Conservation (phyloP, 1,284 basidiomycete genomes). For the Abortiporus biennis region DNA sequence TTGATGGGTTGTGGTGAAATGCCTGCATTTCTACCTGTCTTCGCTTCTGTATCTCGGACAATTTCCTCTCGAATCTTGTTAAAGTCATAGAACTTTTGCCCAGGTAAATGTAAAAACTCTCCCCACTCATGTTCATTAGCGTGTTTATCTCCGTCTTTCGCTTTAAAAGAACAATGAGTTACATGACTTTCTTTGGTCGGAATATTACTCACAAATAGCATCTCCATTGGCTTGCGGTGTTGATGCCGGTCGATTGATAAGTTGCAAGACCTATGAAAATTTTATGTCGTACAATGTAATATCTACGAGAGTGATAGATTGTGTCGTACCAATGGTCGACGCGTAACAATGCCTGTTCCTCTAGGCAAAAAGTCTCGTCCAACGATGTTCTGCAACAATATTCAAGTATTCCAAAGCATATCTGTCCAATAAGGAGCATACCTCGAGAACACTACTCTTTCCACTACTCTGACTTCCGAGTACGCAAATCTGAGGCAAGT, state of each 20-base stretch:
- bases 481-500: constrained; percentile 84
- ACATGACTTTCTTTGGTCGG: neutral
- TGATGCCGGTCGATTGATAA: constrained; percentile 76
- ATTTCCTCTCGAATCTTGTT: constrained; percentile 96
- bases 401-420: neutral
- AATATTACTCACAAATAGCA: neutral
- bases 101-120: constrained; percentile 94
- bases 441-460: constrained; percentile 84
- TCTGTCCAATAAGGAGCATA: constrained; percentile 25
- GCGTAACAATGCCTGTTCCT: constrained; percentile 96
- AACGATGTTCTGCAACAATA: constrained; percentile 84
- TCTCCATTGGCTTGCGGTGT: constrained; percentile 40
- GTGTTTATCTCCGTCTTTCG: constrained; percentile 44
- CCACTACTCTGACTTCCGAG: constrained; percentile 83
- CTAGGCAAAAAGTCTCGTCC: constrained; percentile 96
- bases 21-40: constrained; percentile 96
- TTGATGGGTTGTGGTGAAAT: constrained; percentile 97
- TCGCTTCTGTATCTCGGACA: constrained; percentile 92
- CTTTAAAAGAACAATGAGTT: constrained; percentile 2
- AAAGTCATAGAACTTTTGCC: constrained; percentile 98
- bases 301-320: constrained; percentile 3
- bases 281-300: neutral
- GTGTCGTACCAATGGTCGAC: constrained; percentile 75
- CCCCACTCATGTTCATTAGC: constrained; percentile 96
- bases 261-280: constrained; percentile 78